Evolutionary conservation across 805 yeast species (phyloP).

Genomic region (Trichomonascus vanleenenianus): DNA sequence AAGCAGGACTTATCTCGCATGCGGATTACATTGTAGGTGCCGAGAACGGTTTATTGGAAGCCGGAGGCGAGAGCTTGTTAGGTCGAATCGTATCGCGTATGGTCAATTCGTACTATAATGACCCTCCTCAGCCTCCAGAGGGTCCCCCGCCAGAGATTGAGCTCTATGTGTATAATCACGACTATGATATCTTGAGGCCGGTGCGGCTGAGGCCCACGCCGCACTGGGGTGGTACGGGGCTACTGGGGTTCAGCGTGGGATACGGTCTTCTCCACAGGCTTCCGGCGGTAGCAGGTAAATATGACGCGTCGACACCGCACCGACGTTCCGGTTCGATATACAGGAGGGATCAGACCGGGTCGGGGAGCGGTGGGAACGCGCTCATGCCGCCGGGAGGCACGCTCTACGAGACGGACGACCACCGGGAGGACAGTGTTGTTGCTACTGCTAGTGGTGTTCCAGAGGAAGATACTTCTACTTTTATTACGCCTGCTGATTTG

Average conservation of each 20-base stretch:
- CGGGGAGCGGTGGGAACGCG: neutral
- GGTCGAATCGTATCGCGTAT: conserved; percentile 47
- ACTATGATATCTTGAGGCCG: conserved; percentile 77
- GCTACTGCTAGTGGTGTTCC: conserved; percentile 2
- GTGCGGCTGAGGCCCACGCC: conserved; percentile 69
- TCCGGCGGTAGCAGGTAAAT: conserved; percentile 47
- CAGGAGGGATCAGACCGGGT: neutral
- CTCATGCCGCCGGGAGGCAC: conserved; percentile 31
- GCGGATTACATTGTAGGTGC: conserved; percentile 86
- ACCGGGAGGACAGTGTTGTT: neutral
- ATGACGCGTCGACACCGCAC: conserved; percentile 2
- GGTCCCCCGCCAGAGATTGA: conserved; percentile 33
- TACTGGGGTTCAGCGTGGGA: conserved; percentile 91
- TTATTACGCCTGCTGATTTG: conserved; percentile 16
- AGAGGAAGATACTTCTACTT: conserved; percentile 5
- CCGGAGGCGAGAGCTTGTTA: conserved; percentile 80
- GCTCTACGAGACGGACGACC: conserved; percentile 31
- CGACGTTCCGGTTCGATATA: neutral
- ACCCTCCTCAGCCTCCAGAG: no score
- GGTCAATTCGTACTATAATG: conserved; percentile 19
- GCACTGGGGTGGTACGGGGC: conserved; percentile 77
- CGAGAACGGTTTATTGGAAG: conserved; percentile 73
- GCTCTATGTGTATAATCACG: conserved; percentile 79
- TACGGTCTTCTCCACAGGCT: conserved; percentile 81
- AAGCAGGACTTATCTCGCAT: conserved; percentile 75